Conservation (phyloP, 2,329 filamentous ascomycete species). For the Pseudodiploospora longispora region DNA sequence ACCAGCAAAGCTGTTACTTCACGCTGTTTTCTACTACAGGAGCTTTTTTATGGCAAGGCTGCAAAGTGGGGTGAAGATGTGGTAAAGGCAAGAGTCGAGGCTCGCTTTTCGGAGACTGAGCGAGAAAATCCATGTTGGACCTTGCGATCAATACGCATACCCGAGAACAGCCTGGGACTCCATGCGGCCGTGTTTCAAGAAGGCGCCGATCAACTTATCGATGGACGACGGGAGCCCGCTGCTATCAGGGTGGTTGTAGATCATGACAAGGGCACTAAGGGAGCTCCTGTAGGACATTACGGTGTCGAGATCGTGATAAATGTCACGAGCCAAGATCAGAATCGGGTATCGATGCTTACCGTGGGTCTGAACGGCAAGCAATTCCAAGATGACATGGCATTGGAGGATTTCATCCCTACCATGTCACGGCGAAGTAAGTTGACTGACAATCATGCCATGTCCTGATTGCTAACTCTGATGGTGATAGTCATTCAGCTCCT, state of each 20-base stretch:
- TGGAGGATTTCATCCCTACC: slow-evolving; percentile 66
- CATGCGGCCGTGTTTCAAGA: slow-evolving; percentile 68
- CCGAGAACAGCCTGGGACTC: slow-evolving; percentile 50
- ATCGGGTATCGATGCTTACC: slow-evolving; percentile 41
- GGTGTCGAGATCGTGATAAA: slow-evolving; percentile 65
- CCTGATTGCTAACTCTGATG: slow-evolving; percentile 24
- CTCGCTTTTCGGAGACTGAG: slow-evolving; percentile 74
- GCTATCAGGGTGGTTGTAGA: slow-evolving; percentile 67
- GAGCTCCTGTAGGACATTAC: slow-evolving; percentile 57
- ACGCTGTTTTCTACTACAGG: slow-evolving; percentile 63
- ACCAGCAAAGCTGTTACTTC: slow-evolving; percentile 45
- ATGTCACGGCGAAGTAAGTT: slow-evolving; percentile 63
- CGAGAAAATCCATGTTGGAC: slow-evolving; percentile 76
- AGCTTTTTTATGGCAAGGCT: slow-evolving; percentile 70
- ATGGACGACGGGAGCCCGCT: slow-evolving; percentile 59
- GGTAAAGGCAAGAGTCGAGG: slow-evolving; percentile 77
- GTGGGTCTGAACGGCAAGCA: slow-evolving; percentile 60
- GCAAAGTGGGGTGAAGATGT: slow-evolving; percentile 76
- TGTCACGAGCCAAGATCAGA: slow-evolving; percentile 46
- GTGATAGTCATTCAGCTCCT: slow-evolving; percentile 61
- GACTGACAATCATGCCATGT: background rate
- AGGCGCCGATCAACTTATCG: slow-evolving; percentile 50
- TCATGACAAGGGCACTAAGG: slow-evolving; percentile 56
- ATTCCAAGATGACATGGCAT: slow-evolving; percentile 65
- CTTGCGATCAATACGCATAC: slow-evolving; percentile 59